Percentiles rank a stretch among this genome's conserved stretches.
Conservation (phyloP, 805 yeast genomes). For the Wickerhamiella hasegawae region DNA sequence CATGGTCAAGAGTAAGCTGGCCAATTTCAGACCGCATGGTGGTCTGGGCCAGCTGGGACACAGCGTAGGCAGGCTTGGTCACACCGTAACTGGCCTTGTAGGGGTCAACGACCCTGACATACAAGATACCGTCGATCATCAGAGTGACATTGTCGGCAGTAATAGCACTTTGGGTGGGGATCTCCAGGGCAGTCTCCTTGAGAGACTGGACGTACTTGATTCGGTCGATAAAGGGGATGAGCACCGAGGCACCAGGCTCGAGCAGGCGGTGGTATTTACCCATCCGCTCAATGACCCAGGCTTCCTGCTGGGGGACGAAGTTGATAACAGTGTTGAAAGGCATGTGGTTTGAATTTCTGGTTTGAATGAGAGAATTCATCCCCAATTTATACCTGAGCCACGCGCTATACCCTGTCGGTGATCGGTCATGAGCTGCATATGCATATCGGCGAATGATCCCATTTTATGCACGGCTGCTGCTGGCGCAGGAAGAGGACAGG, state of each 20-base stretch:
- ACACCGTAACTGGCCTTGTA: constrained; percentile 75
- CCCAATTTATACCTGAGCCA: too few species aligned
- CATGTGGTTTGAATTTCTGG: constrained; percentile 29
- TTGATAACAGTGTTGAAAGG: constrained; percentile 53
- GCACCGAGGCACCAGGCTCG: constrained; percentile 57
- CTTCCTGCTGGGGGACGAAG: constrained; percentile 76
- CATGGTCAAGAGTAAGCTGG: constrained; percentile 57
- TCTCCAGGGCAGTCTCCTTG: constrained; percentile 65
- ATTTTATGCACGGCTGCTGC: too few species aligned
- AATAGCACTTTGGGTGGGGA: constrained; percentile 70
- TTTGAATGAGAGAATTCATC: too few species aligned
- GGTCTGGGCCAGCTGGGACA: constrained; percentile 68
- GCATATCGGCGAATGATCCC: too few species aligned
- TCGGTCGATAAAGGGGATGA: constrained; percentile 54
- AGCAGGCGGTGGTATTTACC: constrained; percentile 55
- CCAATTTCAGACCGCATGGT: constrained; percentile 81
- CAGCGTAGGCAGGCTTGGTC: constrained; percentile 68
- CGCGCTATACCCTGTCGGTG: too few species aligned
- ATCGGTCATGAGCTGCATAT: too few species aligned
- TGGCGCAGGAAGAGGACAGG: too few species aligned
- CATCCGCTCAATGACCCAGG: constrained; percentile 79
- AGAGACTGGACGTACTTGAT: constrained; percentile 65
- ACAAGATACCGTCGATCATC: constrained; percentile 67
- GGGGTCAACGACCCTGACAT: constrained; percentile 58
- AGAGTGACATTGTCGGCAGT: constrained; percentile 69